Evolutionary conservation across 2,329 filamentous ascomycete species (phyloP), one percentile per base, ranked within the genome.

Genomic region (Monilinia laxa): DNA sequence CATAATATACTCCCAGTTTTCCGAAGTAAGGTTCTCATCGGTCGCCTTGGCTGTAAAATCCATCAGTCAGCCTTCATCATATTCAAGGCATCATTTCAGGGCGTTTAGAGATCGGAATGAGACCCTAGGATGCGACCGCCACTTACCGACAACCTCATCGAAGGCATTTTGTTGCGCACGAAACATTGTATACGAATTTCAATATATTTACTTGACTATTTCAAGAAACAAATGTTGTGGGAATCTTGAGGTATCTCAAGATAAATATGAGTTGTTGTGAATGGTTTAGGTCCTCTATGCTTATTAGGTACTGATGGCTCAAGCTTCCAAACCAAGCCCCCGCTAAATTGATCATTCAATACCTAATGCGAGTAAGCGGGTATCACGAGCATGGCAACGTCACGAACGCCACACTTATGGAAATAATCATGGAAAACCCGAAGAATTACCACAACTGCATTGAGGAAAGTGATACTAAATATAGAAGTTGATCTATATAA

Each of bases 11-110:
- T 90, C 88, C 88, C 88, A 91, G 77, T 90, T 90, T 79, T 85
- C 84, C 68, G 80, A 76, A 12, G 77, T 98, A 74, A 98, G 86
- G 80, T 97, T 99, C 84, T 99, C 95, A 80, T 99, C 95, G 66
- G 95, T 99, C 76, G 95, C 93, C 80, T 90, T 90, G 75, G 87
- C 88, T 89, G 75, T 72, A 74, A 23, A 62, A 23, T 45, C 53
- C 59, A 53, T 69, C 68, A 64, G 66, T 73, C 42, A 73, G 71
- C 68, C 40, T 16, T 16, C 40, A 69, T n/a, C 23, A 23, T 40
- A 16, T 38, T 52, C 54, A 28, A 25, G 54, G 53, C n/a, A 12
- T 56, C 38, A 65, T 49, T 55, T 9, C 23, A 49, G 25, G 66
- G 62, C 66, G 64, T 42, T 31, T 49, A 10, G 31, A 67, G 63